A percentile compares a stretch with the other conserved stretches of the same genome.
phyloP scores from a whole-genome alignment of 768 basidiomycete genomes.

The Clavaria fumosa region DNA sequence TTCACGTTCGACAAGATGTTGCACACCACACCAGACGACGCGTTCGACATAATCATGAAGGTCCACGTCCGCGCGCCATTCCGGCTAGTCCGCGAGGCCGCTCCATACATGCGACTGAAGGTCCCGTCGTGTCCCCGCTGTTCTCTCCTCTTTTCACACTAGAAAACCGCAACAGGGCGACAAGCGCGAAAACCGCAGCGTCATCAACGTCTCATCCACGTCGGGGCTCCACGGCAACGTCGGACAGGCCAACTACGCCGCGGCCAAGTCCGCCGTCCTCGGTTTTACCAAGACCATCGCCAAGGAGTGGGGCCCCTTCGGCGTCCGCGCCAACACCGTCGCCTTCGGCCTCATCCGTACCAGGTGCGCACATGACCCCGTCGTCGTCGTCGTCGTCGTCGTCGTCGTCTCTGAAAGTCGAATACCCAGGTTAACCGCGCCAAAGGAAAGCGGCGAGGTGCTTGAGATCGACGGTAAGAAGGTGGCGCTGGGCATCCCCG shows the following conservation, averaged over 20 bases:
- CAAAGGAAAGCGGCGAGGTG: constrained; percentile 60
- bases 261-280: constrained; percentile 63
- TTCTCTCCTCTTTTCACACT: constrained; percentile 1
- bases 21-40: constrained; percentile 73
- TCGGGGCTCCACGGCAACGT: constrained; percentile 80
- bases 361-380: constrained; percentile 26
- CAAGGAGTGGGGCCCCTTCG: constrained; percentile 78
- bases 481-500: constrained; percentile 69
- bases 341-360: constrained; percentile 71
- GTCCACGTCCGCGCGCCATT: constrained; percentile 81
- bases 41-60: constrained; percentile 68
- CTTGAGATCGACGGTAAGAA: constrained; percentile 77
- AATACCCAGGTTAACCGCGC: constrained; percentile 46
- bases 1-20: constrained; percentile 83
- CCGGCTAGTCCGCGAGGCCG: constrained; percentile 69
- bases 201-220: constrained; percentile 71
- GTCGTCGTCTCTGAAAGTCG: not conserved
- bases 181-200: constrained; percentile 50
- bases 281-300: constrained; percentile 77
- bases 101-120: constrained; percentile 76
- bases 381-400: not conserved
- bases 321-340: constrained; percentile 69
- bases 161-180: constrained; percentile 23
- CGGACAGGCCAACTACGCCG: constrained; percentile 72
- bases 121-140: constrained; percentile 12